These are phyloP conservation scores for Suillus americanus DNA, from an alignment of 768 basidiomycete species.

Conservation along the genomic window DNA sequence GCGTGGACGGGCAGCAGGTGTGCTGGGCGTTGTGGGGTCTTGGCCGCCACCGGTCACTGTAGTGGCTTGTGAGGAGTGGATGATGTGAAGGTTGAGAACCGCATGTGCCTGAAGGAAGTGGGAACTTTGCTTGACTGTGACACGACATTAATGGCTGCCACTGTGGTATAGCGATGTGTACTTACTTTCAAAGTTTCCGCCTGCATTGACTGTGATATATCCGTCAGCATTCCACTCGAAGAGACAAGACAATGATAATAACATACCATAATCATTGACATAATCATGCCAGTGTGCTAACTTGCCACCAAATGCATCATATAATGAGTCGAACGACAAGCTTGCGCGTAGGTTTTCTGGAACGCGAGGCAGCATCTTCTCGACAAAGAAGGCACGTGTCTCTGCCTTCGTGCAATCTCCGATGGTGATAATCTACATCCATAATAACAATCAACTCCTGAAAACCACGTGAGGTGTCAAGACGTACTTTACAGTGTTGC, in stretches of 20 bases:
- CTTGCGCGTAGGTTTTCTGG: conserved; percentile 55
- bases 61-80: conserved; percentile 69
- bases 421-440: conserved; percentile 64
- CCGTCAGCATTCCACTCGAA: conserved; percentile 10
- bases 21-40: conserved; percentile 31
- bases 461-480: not conserved
- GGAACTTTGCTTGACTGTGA: conserved; percentile 70
- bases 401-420: conserved; percentile 79
- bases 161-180: conserved; percentile 5
- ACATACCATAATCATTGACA: conserved; percentile 65
- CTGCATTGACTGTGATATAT: conserved; percentile 59
- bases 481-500: conserved; percentile 74
- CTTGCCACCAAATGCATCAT: conserved; percentile 82
- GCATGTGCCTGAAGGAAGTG: conserved; percentile 86
- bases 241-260: not conserved
- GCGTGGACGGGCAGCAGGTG: conserved; percentile 32
- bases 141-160: conserved; percentile 9
- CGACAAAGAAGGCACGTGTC: conserved; percentile 63
- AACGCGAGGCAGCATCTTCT: conserved; percentile 65
- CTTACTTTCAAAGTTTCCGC: conserved; percentile 71
- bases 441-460: not conserved
- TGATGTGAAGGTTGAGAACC: conserved; percentile 82
- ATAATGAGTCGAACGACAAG: conserved; percentile 71
- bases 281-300: conserved; percentile 83
- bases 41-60: conserved; percentile 22